A percentile compares a stretch with the other conserved stretches of the same genome.
Evolutionary conservation across 768 basidiomycete species (phyloP).

Genomic region (Jaapia argillacea): DNA sequence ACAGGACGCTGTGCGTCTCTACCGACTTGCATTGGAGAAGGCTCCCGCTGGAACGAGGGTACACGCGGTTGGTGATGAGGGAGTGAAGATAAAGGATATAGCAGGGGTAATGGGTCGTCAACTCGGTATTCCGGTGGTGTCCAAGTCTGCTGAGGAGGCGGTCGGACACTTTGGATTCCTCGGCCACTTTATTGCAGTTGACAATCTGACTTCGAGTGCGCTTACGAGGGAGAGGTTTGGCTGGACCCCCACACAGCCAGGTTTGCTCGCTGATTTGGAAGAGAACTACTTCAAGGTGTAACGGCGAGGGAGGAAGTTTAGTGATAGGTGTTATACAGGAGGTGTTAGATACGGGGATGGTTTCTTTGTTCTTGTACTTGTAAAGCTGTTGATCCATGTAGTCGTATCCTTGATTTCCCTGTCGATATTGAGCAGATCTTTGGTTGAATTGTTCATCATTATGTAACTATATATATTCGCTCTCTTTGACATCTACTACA

Average conservation of each 20-base stretch:
- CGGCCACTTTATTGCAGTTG: neutral
- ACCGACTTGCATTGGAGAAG: neutral
- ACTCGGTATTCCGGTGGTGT: neutral
- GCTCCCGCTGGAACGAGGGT: neutral
- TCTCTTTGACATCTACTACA: too few species aligned
- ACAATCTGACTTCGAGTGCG: neutral
- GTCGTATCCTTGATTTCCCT: too few species aligned
- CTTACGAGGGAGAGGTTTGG: neutral
- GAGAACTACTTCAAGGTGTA: too few species aligned
- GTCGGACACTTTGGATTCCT: neutral
- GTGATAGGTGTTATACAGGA: too few species aligned
- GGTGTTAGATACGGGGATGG: too few species aligned
- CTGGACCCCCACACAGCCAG: neutral
- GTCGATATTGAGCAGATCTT: too few species aligned
- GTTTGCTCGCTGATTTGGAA: neutral
- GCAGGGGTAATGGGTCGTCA: neutral
- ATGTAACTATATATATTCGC: too few species aligned
- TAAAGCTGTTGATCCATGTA: too few species aligned
- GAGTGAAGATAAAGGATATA: neutral
- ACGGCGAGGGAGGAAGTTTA: too few species aligned
- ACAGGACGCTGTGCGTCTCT: neutral
- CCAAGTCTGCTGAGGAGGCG: neutral
- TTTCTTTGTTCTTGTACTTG: too few species aligned
- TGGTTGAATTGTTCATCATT: too few species aligned
- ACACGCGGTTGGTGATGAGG: neutral